Percentiles rank a stretch among this genome's conserved stretches.
Evolutionary conservation across 495 filamentous ascomycete genomes (phyloP).

Genomic region (Mytilinidion resinicola): DNA sequence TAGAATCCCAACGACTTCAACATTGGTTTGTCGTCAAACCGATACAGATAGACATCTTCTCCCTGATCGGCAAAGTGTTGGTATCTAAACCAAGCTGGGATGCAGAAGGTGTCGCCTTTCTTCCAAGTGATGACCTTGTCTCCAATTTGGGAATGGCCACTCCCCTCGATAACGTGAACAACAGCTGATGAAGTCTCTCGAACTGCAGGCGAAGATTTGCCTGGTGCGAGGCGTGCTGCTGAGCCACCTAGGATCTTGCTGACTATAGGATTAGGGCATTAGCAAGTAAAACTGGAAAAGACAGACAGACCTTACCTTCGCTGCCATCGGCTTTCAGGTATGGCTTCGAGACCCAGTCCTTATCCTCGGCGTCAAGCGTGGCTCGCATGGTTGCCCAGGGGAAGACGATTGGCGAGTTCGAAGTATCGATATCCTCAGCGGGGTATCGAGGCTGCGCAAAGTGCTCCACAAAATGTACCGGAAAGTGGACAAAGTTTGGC

Average conservation of each 20-base stretch:
- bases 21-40: slow-evolving; percentile 46
- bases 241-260: slow-evolving; percentile 37
- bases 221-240: slow-evolving; percentile 36
- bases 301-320: slow-evolving; percentile 26
- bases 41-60: slow-evolving; percentile 42
- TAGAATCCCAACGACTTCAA: slow-evolving; percentile 42
- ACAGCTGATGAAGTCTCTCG: slow-evolving; percentile 41
- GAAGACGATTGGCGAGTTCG: slow-evolving; percentile 38
- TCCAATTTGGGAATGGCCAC: slow-evolving; percentile 34
- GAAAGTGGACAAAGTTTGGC: slow-evolving; percentile 42
- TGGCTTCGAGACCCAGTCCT: slow-evolving; percentile 25
- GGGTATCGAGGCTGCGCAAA: slow-evolving; percentile 42
- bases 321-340: slow-evolving; percentile 35
- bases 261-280: background rate
- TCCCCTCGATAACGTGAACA: slow-evolving; percentile 40
- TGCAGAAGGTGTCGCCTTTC: slow-evolving; percentile 41
- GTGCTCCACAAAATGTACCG: slow-evolving; percentile 46
- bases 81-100: slow-evolving; percentile 42
- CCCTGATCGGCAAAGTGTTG: slow-evolving; percentile 37
- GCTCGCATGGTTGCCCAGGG: slow-evolving; percentile 39
- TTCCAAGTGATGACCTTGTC: slow-evolving; percentile 36
- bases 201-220: slow-evolving; percentile 24
- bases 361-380: slow-evolving; percentile 27
- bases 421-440: slow-evolving; percentile 36
- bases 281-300: background rate